These are phyloP conservation scores for Obba rivulosa DNA, from an alignment of 768 basidiomycete genomes.

Conservation along the genomic window DNA sequence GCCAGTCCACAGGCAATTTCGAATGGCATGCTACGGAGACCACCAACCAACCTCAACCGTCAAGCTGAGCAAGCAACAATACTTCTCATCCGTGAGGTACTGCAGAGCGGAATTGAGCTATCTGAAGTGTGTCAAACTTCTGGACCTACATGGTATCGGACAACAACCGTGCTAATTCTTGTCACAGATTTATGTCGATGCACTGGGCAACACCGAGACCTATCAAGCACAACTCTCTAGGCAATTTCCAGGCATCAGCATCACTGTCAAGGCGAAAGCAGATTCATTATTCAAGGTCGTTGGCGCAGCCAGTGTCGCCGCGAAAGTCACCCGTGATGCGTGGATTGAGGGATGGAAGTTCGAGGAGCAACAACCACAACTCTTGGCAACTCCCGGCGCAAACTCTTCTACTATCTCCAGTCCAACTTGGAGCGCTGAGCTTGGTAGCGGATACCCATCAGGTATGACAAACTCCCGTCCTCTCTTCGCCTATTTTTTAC, in stretches of 20 bases:
- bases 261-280: constrained; percentile 90
- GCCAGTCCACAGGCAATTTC: constrained; percentile 87
- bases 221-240: constrained; percentile 82
- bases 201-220: constrained; percentile 79
- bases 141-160: neutral
- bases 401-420: neutral
- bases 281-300: constrained; percentile 97
- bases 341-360: constrained; percentile 86
- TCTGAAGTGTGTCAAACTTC: constrained; percentile 51
- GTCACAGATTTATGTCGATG: constrained; percentile 85
- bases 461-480: constrained; percentile 36
- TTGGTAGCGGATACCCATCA: constrained; percentile 90
- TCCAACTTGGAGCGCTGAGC: constrained; percentile 27
- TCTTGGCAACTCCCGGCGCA: constrained; percentile 21
- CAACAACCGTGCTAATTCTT: neutral
- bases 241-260: constrained; percentile 76
- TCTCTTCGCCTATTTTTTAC: neutral
- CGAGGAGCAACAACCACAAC: constrained; percentile 40
- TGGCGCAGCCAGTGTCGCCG: constrained; percentile 95
- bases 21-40: constrained; percentile 79
- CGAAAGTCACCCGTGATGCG: constrained; percentile 92
- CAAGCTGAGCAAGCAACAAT: constrained; percentile 90
- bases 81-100: constrained; percentile 76
- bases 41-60: constrained; percentile 81
- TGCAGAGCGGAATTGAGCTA: constrained; percentile 75